Conservation (phyloP, 805 yeast genomes). For the Komagataella kurtzmanii region DNA sequence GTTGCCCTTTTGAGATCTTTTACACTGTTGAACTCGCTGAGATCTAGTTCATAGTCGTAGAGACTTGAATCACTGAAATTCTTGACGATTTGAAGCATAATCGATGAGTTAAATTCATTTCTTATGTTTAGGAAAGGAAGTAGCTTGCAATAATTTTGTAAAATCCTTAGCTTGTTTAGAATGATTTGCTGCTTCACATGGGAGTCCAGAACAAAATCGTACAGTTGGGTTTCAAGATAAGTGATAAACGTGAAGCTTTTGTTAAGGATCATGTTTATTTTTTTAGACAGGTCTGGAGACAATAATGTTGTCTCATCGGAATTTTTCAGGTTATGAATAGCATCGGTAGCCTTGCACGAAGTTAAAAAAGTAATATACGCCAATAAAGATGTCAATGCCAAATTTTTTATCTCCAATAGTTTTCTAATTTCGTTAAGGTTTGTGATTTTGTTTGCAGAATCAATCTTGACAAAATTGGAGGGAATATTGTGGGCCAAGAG, state of each 20-base stretch:
- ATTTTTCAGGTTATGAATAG: constrained; percentile 8
- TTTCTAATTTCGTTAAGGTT: constrained; percentile 20
- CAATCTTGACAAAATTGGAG: constrained; percentile 20
- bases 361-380: constrained; percentile 35
- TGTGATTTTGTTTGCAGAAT: constrained; percentile 18
- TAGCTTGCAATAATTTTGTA: constrained; percentile 16
- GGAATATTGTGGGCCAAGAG: constrained; percentile 37
- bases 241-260: constrained; percentile 17
- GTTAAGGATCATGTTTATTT: constrained; percentile 15
- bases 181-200: constrained; percentile 11
- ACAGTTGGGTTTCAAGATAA: constrained; percentile 6
- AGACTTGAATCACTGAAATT: constrained; percentile 15
- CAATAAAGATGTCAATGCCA: constrained; percentile 43
- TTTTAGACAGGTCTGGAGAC: constrained; percentile 19
- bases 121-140: constrained; percentile 17
- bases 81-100: constrained; percentile 18
- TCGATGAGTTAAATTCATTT: constrained; percentile 17
- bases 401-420: constrained; percentile 37
- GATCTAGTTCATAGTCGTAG: constrained; percentile 6
- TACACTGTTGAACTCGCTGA: constrained; percentile 1
- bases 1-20: constrained; percentile 6
- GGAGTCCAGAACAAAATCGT: neutral
- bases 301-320: constrained; percentile 13
- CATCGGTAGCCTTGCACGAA: constrained; percentile 26
- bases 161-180: constrained; percentile 17